Conservation (phyloP, 164 flowering plant genomes). For the Hamamelis virginiana region DNA sequence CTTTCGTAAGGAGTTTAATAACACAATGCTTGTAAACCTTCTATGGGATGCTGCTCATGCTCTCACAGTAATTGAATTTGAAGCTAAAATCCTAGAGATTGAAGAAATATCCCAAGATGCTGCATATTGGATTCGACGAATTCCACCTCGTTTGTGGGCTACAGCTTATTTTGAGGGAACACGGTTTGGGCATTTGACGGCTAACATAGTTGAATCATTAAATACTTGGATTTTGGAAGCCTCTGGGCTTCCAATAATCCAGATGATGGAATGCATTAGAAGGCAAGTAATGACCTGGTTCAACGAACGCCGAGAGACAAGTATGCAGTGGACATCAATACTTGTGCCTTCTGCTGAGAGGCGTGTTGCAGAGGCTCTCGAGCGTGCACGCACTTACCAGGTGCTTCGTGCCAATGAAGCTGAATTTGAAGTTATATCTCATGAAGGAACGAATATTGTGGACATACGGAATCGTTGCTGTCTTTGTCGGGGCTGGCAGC, state of each 20-base stretch:
- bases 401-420: constrained; percentile 79
- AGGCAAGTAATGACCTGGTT: constrained; percentile 79
- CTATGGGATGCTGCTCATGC: constrained; percentile 76
- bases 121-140: constrained; percentile 63
- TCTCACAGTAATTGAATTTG: constrained; percentile 60
- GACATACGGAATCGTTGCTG: constrained; percentile 69
- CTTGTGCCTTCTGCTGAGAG: constrained; percentile 74
- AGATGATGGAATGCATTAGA: constrained; percentile 73
- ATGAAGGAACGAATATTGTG: constrained; percentile 67
- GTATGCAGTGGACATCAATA: constrained; percentile 72
- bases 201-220: constrained; percentile 50
- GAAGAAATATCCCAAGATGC: constrained; percentile 72
- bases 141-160: constrained; percentile 74
- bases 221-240: constrained; percentile 65
- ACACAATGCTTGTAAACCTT: constrained; percentile 57
- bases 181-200: constrained; percentile 68
- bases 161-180: constrained; percentile 74
- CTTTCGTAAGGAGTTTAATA: constrained; percentile 65
- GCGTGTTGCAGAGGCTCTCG: constrained; percentile 64
- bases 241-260: constrained; percentile 72
- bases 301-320: constrained; percentile 68
- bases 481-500: constrained; percentile 74
- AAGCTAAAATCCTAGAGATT: constrained; percentile 57
- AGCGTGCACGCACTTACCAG: constrained; percentile 57
- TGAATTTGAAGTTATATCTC: constrained; percentile 76